Evolutionary conservation across 495 filamentous ascomycete genomes (phyloP), one percentile per base, ranked within the genome.

Genomic region (Collariella sp.): DNA sequence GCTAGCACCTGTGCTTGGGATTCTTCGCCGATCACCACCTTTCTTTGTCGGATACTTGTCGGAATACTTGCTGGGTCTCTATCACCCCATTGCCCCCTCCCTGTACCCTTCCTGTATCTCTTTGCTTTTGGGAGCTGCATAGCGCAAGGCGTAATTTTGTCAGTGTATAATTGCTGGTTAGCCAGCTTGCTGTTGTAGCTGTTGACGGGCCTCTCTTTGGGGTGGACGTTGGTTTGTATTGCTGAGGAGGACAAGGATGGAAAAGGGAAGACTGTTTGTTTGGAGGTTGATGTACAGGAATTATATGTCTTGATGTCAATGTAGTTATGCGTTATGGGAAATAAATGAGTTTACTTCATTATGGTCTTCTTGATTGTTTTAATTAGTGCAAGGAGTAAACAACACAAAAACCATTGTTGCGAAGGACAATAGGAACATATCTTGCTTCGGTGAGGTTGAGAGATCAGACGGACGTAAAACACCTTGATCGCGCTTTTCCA

Each of bases 91-190:
- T n/a, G n/a, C 29, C 23, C 23, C 26, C 12, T 24, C 19, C 29
- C 45, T 48, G 34, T 51, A 34, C 16, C 36, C 22, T n/a, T n/a
- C 33, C 22, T 58, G 20, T 56, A n/a, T 55, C 48, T 52, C 43
- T 57, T 55, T 62, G 42, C 53, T 60, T 54, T 43, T 22, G 38
- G 53, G 35, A 46, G 55, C 47, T 58, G 62, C 64, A 67, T 64
- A 67, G 64, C 64, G 57, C 57, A 48, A 36, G 64, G 64, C 62
- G 64, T 59, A 62, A 48, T 50, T 53, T 47, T 54, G 53, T 59
- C 20, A 43, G 35, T 55, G 40, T 55, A 53, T 58, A 44, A 31
- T 39, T 56, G 35, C 40, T 54, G 51, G 31, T 35, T 20, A 10
- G 18, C 29, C 24, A 23, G 2, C 10, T 31, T 45, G 23, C 44